Evolutionary conservation across 2,329 filamentous ascomycete genomes (phyloP), one percentile per base, ranked within the genome.

Genomic region (Boeremia exigua): DNA sequence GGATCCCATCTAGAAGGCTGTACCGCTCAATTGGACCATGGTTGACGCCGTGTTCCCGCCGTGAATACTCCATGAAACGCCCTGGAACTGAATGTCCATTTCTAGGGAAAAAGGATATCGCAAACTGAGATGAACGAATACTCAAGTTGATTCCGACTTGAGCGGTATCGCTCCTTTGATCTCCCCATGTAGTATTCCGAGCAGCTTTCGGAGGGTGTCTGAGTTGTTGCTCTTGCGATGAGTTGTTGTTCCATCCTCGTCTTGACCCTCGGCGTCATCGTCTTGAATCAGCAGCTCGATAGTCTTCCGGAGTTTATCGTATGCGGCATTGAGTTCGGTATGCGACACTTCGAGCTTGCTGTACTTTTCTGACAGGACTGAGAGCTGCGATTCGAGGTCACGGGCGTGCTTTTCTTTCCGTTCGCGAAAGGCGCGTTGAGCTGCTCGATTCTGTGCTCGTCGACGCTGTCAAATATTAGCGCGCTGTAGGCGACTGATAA

Each of bases 391-490:
- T 69, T 88, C 86, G 17, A 88, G 81, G 62, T 88, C 86, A 58
- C 83, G 82, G 65, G 87, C 87, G 58, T 86, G 82, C 69, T 87
- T 85, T 66, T 88, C 84, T 65, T 87, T 87, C 48, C 85, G 80
- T 68, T 87, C 84, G 43, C 84, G 79, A 66, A 86, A 87, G 0
- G 84, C 84, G 54, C 84, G 77, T 68, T 87, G 84, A 2, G 84
- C 86, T 34, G 84, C 84, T 49, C 84, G 80, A 62, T 86, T 86
- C 63, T 86, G 84, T 40, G 84, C 84, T 67, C 84, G 78, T 56
- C 84, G 81, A 42, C 84, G 80, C 82, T 86, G 66, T 30, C 38
- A 6, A 6, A 6, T 15, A 40, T 60, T 64, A 58, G 72, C 37
- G 9, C 15, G 46, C 3, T 12, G 9, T 6, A n/a, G 23, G 14